Evolutionary conservation across 768 basidiomycete genomes (phyloP), one percentile per base, ranked within the genome.

Genomic region (Hericium erinaceus): DNA sequence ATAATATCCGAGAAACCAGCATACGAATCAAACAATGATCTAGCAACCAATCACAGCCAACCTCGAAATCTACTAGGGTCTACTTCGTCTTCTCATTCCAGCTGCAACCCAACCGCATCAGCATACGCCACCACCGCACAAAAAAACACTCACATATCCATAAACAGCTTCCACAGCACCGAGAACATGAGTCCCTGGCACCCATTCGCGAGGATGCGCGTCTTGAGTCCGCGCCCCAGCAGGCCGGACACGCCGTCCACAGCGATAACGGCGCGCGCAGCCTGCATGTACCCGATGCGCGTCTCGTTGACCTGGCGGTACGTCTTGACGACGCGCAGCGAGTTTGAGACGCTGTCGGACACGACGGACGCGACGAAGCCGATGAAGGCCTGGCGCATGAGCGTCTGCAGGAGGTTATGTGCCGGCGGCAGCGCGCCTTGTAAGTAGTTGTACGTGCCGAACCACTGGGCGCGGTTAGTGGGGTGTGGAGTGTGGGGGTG

Each of bases 111-210:
- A 48, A 49, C 39, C 9, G 28, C 5, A 13, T 15, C 39, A 56
- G 18, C n/a, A 6, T 11, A 28, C 13, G 12, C 15, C 24, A 53
- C 39, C 15, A 48, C 13, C 16, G 10, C 37, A 54, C 18, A 18
- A 33, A 54, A 39, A 24, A 61, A 18, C 12, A 80, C 89, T 72
- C 67, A 95, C 91, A 95, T 54, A 71, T 98, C 92, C 74, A 88
- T 73, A 67, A 98, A 95, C 60, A 89, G 71, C 65, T 84, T 89
- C 95, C 95, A 98, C 12, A 98, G 75, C 4, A 98, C 76, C 7
- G 85, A 83, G 72, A 98, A 98, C 80, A 97, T 83, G 48, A 98
- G 65, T 0, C 95, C 89, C 66, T 98, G 95, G 52, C 94, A 70
- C 22, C 95, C 92, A 67, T 98, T 98, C 33, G 94, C 85, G 58